A percentile compares a stretch with the other conserved stretches of the same genome.
Evolutionary conservation across 2,329 filamentous ascomycete species (phyloP).

Genomic region (Stagonosporopsis tanaceti): DNA sequence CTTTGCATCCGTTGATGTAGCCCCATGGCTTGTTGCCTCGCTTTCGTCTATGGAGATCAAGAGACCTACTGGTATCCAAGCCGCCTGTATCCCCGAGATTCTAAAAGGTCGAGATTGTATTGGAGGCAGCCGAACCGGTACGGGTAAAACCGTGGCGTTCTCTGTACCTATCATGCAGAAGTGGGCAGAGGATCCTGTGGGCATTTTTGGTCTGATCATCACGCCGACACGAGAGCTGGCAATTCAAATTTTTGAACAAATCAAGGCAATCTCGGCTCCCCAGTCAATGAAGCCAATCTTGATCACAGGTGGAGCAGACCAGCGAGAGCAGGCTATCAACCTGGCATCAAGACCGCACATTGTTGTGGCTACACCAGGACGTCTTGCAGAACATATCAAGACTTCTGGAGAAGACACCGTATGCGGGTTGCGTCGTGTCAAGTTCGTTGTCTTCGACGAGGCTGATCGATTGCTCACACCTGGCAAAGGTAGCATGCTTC

Average conservation of each 20-base stretch:
- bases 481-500: conserved; percentile 86
- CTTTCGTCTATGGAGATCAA: conserved; percentile 81
- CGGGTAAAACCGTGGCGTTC: conserved; percentile 96
- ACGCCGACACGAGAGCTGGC: conserved; percentile 82
- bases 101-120: conserved; percentile 89
- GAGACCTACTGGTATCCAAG: conserved; percentile 90
- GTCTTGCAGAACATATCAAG: conserved; percentile 90
- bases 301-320: conserved; percentile 92
- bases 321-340: conserved; percentile 87
- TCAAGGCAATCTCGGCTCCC: conserved; percentile 88
- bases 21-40: conserved; percentile 88
- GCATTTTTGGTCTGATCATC: conserved; percentile 87
- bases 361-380: conserved; percentile 89
- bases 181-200: conserved; percentile 91
- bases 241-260: conserved; percentile 94
- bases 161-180: conserved; percentile 92
- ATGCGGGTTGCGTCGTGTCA: conserved; percentile 77
- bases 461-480: conserved; percentile 86
- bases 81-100: conserved; percentile 90
- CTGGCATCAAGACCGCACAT: conserved; percentile 85
- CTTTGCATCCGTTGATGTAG: conserved; percentile 76
- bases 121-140: conserved; percentile 91
- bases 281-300: conserved; percentile 87
- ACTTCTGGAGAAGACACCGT: conserved; percentile 92
- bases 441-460: conserved; percentile 92